A percentile compares a stretch with the other conserved stretches of the same genome.
phyloP scores from a whole-genome alignment of 2,329 filamentous ascomycete species.

The Epichloe sibirici region DNA sequence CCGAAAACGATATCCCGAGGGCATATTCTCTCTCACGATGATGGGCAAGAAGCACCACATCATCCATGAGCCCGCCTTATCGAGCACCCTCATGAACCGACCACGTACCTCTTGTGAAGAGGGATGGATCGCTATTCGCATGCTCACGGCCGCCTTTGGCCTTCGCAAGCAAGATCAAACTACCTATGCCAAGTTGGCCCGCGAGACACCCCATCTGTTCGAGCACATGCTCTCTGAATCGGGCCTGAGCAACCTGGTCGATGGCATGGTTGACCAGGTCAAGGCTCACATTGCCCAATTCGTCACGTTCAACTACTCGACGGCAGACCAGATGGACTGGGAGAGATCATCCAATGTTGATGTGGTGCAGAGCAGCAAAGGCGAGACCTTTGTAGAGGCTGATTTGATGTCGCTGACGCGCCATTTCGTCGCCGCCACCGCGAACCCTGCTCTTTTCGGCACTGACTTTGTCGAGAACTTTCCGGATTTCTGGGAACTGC shows the following conservation, averaged over 20 bases:
- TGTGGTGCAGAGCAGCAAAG: constrained; percentile 15
- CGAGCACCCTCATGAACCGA: constrained; percentile 17
- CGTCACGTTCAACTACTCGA: constrained; percentile 25
- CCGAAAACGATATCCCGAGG: constrained; percentile 19
- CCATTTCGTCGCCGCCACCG: constrained; percentile 23
- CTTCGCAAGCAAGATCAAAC: constrained; percentile 16
- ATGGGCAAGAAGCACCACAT: constrained; percentile 22
- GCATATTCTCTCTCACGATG: constrained; percentile 23
- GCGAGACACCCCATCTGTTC: constrained; percentile 17
- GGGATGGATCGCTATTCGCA: constrained; percentile 11
- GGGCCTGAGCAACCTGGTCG: constrained; percentile 13
- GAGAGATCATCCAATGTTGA: constrained; percentile 22
- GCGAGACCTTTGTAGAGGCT: constrained; percentile 18
- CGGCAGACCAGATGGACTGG: constrained; percentile 27
- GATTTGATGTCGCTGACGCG: constrained; percentile 22
- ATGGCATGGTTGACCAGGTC: constrained; percentile 12
- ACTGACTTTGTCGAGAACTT: constrained; percentile 29
- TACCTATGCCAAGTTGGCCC: constrained; percentile 19
- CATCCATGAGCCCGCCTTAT: constrained; percentile 20
- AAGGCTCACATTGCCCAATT: constrained; percentile 21
- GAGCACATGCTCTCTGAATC: constrained; percentile 16
- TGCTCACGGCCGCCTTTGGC: constrained; percentile 22
- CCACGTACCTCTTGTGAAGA: constrained; percentile 15
- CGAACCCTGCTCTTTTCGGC: constrained; percentile 25
- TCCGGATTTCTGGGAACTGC: constrained; percentile 22